phyloP scores from a whole-genome alignment of 805 yeast species.

The Yarrowia osloensis region DNA sequence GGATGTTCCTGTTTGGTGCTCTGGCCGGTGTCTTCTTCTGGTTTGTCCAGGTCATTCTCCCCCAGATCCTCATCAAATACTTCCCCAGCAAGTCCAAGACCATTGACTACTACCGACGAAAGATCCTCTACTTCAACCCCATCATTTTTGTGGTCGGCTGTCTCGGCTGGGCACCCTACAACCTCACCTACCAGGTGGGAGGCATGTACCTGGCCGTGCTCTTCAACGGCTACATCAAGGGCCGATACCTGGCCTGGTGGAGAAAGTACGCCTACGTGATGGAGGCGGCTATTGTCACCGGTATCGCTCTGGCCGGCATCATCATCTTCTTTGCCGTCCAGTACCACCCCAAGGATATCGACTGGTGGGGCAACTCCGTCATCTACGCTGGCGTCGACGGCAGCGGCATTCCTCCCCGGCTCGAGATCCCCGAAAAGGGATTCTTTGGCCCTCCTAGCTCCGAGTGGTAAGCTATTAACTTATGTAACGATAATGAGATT shows the following conservation, averaged over 20 bases:
- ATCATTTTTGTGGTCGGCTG: slow-evolving; percentile 22
- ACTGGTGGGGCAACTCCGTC: slow-evolving; percentile 21
- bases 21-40: slow-evolving; percentile 36
- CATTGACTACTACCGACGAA: slow-evolving; percentile 16
- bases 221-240: slow-evolving; percentile 24
- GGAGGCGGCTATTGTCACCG: slow-evolving; percentile 27
- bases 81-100: neutral
- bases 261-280: slow-evolving; percentile 23
- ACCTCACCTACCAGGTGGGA: slow-evolving; percentile 27
- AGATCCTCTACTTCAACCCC: slow-evolving; percentile 25
- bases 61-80: slow-evolving; percentile 34
- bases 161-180: slow-evolving; percentile 22
- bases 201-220: slow-evolving; percentile 13
- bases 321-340: slow-evolving; percentile 18
- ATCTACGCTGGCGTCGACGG: neutral
- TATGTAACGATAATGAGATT: neutral
- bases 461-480: slow-evolving; percentile 2
- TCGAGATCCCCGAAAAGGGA: neutral
- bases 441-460: slow-evolving; percentile 19
- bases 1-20: slow-evolving; percentile 36
- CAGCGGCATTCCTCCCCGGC: neutral
- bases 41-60: slow-evolving; percentile 12
- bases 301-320: slow-evolving; percentile 21
- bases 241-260: slow-evolving; percentile 23
- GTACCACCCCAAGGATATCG: slow-evolving; percentile 20